phyloP scores from a whole-genome alignment of 768 basidiomycete species.

The Boletus rubroflammeus region DNA sequence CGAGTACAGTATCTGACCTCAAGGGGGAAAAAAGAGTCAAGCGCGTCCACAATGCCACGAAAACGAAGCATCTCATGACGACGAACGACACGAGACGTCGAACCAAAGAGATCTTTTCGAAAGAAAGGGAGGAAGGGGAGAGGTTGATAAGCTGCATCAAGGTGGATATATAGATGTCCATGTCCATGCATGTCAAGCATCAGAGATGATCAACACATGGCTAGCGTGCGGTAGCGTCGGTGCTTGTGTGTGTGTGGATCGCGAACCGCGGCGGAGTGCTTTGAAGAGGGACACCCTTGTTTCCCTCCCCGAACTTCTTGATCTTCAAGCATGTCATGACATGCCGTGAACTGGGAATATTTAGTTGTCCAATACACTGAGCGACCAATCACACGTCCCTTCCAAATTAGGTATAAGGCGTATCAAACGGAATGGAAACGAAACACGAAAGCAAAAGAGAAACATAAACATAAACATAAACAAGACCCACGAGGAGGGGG shows the following conservation, averaged over 20 bases:
- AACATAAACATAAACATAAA: not conserved
- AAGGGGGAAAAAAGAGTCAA: not conserved
- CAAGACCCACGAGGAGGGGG: not conserved
- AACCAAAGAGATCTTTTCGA: not conserved
- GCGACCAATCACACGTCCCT: not conserved
- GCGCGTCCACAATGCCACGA: not conserved
- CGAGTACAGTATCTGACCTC: not conserved
- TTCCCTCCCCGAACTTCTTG: not conserved
- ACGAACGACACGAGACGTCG: not conserved
- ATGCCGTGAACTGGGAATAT: conserved; percentile 3
- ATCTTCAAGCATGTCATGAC: conserved; percentile 1
- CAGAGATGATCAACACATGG: conserved; percentile 3
- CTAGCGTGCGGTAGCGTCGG: not conserved
- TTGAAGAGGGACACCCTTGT: not conserved
- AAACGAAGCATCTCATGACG: not conserved
- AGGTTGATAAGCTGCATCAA: conserved; percentile 17
- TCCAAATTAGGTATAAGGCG: not conserved
- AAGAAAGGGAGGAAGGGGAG: not conserved
- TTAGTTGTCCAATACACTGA: not conserved
- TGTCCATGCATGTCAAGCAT: conserved; percentile 1
- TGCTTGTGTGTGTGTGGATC: not conserved
- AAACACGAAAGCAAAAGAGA: not conserved
- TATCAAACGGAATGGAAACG: conserved; percentile 5
- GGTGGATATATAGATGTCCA: conserved; percentile 9
- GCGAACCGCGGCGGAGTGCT: not conserved